Base-by-base conservation (phyloP, 1,284 basidiomycete genomes). In the Taiwanofungus camphoratus region DNA sequence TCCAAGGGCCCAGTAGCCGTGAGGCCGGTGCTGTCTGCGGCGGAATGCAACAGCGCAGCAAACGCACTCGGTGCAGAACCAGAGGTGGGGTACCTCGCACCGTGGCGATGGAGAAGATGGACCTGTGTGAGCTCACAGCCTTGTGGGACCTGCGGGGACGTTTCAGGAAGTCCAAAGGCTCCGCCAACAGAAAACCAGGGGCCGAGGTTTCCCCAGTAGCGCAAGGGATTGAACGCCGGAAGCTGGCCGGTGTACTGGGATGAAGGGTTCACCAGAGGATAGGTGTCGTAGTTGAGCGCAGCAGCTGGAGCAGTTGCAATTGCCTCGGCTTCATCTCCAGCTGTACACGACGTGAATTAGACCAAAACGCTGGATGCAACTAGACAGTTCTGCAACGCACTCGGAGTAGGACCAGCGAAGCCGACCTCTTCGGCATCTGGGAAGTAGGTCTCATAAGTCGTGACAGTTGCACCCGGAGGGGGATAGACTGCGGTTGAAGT, bases 41-140 rank as follows among this genome's bases (percentile, higher is more conserved):
- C 46, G 0, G 52, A 37, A 31, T 73, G 63, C 2, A 79, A 27
- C 13, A 61, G 61, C 4, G 63, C 55, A 0, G 74, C 71, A 40
- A 79, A 73, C 0, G 42, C 31, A 4, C 66, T 59, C 2, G 70
- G 66, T 0, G 61, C 60, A 1, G 61, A 54, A 6, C 62, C 67
- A 1, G 59, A 51, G 0, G 73, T 74, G 0, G 74, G 74, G 49
- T 77, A 77, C 8, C 76, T 56, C 1, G 75, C 74, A 27, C 78
- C 77, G 51, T 78, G 68, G 13, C 76, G 71, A 55, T 79, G 74
- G 2, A 83, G 57, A 21, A 78, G 61, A 54, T 78, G 74, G 2
- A 75, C 71, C 44, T 74, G 73, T 4, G 62, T 70, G 34, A 81
- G 58, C 29, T 62, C 59, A 55, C 78, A 81, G 0, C 68, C 65